Conservation (phyloP, 331 rosid species). For the Phaseolus coccineus region DNA sequence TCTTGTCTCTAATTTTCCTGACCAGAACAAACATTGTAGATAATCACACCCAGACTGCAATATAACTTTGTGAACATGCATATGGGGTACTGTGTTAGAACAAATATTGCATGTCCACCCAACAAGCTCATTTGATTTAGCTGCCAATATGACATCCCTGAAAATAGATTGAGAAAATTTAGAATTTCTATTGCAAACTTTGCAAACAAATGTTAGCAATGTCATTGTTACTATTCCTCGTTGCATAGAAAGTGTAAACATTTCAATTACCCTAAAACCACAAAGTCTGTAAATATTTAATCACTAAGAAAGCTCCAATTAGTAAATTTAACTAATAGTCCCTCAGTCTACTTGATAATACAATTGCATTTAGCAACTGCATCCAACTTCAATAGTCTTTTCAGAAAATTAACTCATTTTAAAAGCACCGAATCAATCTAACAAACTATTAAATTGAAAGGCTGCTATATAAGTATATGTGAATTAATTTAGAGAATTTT, state of each 20-base stretch:
- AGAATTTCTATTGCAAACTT: conserved; percentile 24
- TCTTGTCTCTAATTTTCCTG: conserved; percentile 36
- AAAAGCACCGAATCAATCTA: conserved; percentile 3
- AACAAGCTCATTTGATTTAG: conserved; percentile 55
- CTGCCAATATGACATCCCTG: conserved; percentile 85
- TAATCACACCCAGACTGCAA: conserved; percentile 81
- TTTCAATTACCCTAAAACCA: conserved; percentile 16
- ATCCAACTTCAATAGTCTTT: conserved; percentile 21
- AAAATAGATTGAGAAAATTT: conserved; percentile 44
- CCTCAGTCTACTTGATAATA: conserved; percentile 21
- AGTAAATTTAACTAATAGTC: not conserved
- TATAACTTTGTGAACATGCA: conserved; percentile 85
- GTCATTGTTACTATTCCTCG: conserved; percentile 21
- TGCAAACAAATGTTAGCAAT: conserved; percentile 34
- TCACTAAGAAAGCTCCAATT: conserved; percentile 25
- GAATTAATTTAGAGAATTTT: conserved; percentile 19
- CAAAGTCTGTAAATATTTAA: conserved; percentile 9
- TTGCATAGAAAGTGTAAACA: conserved; percentile 13
- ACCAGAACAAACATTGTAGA: conserved; percentile 72
- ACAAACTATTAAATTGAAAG: conserved; percentile 23
- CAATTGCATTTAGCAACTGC: conserved; percentile 33
- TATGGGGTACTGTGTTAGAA: conserved; percentile 64
- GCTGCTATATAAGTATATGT: conserved; percentile 11
- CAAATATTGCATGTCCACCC: conserved; percentile 74
- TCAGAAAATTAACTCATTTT: conserved; percentile 27